Base-by-base conservation (phyloP, 495 filamentous ascomycete genomes). In the Articulospora tetracladia region DNA sequence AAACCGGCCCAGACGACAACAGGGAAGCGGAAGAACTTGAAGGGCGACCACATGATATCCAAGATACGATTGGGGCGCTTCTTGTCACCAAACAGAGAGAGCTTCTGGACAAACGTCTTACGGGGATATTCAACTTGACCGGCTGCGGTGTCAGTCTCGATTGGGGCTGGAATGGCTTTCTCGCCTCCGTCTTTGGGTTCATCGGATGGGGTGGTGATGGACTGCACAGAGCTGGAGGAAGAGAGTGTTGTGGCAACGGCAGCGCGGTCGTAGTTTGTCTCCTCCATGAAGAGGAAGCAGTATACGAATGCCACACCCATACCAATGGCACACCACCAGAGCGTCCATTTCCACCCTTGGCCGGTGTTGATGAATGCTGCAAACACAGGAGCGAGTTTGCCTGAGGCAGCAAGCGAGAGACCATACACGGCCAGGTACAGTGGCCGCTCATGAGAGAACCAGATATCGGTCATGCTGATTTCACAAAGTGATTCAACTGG, bases 361-460 rank as follows among this genome's bases (percentile, higher is more conserved):
- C 68, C 67, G 4, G 65, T 65, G 1, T 72, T 71, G 46, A 76
- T 71, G 61, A 75, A 80, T 0, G 79, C 78, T 24, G 73, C 70
- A n/a, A 75, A 72, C 0, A 82, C 70, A 1, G 76, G 73, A 0
- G 68, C 76, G 7, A 82, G 67, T 30, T 80, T 88, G 64, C 83
- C 87, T 59, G 82, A 85, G 10, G 84, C 84, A 6, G 78, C 81
- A 17, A 89, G 72, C 44, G 79, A 78, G 59, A 86, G 80, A 1
- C 79, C 84, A 64, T 89, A 89, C 13, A 87, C 66, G 7, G 78
- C 84, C 75, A 89, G 83, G 65, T 86, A 88, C 3, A 79, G 79
- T n/a, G 84, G 86, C 15, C 84, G 77, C 63, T 89, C 79, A 63
- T 89, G 86, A 12, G 82, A 82, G 67, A 88, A 89, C 65, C 83